Base-by-base conservation (phyloP, 2,329 filamentous ascomycete genomes). In the Exutisphaerella laricina region DNA sequence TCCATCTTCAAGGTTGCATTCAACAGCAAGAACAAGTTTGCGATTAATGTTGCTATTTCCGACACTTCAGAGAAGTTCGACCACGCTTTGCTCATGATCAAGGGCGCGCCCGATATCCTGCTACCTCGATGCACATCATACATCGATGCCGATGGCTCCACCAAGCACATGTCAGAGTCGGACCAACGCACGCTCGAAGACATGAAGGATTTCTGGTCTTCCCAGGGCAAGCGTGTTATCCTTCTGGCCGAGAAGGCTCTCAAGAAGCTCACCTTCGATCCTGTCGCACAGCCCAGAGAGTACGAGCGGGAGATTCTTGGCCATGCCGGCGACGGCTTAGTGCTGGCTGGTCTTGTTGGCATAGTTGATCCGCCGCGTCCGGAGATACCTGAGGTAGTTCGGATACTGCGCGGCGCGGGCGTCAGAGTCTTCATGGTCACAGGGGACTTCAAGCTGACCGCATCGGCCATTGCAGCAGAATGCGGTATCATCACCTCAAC, bases 341-440 rank as follows among this genome's bases (percentile, higher is more conserved):
- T 69, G 3, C 63, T 80, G 2, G 68, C 79, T 13, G 77, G 78
- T 4, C 60, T 81, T 1, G 70, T 80, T 28, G 77, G 70, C 8
- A 76, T 81, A 36, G 71, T 79, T 21, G 78, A 82, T 54, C 78
- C 78, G 16, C 75, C 76, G 17, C 69, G 77, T 37, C 70, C 75
- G 20, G 78, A 81, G 53, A 80, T 80, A 22, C 73, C 77, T 0
- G 69, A 70, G 9, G 77, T 80, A 1, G 67, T 80, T 20, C 66
- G 69, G n/a, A 84, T 75, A 0, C 70, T 88, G 12, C 75, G 83
- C 9, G 71, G 76, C 1, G 85, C 85, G 3, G 82, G 82, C 1
- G 83, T 89, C 41, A 72, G 80, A n/a, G 79, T 88, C 21, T 82
- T 85, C 62, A 89, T 89, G 84, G 84, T 88, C 0, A 89, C 85